Percentiles rank a stretch among this genome's conserved stretches.
Evolutionary conservation across 805 yeast genomes (phyloP).

Genomic region (Cyberlindnera lachancei): DNA sequence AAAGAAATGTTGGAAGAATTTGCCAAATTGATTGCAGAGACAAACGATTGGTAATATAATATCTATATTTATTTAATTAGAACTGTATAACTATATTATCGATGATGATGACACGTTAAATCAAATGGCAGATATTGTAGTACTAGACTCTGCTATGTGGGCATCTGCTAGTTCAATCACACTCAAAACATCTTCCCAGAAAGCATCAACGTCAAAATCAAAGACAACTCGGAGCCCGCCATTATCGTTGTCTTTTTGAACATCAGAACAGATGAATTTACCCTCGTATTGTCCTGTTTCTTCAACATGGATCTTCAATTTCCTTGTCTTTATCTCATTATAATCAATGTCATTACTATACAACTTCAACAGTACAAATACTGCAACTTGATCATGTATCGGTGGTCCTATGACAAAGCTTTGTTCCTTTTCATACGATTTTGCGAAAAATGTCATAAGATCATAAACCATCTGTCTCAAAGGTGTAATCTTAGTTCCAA

Average conservation of each 20-base stretch:
- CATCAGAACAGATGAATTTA: slow-evolving; percentile 10
- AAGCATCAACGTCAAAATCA: slow-evolving; percentile 30
- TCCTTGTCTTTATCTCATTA: no score
- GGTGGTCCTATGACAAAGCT: slow-evolving; percentile 54
- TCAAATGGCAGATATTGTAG: no score
- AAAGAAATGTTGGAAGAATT: slow-evolving; percentile 49
- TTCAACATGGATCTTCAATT: slow-evolving; percentile 8
- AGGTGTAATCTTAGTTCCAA: slow-evolving; percentile 29
- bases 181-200: slow-evolving; percentile 37
- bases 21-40: slow-evolving; percentile 41
- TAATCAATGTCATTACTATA: no score
- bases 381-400: slow-evolving; percentile 73
- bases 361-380: slow-evolving; percentile 43
- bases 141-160: not conserved
- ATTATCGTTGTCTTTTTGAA: slow-evolving; percentile 6
- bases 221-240: slow-evolving; percentile 32
- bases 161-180: not conserved
- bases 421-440: slow-evolving; percentile 35
- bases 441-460: slow-evolving; percentile 43
- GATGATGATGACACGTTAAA: no score
- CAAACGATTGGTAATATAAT: slow-evolving; percentile 46
- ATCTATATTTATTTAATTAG: no score
- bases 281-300: slow-evolving; percentile 25
- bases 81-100: no score
- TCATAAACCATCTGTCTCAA: slow-evolving; percentile 50